Percentiles rank a stretch among this genome's conserved stretches.
These are phyloP conservation scores for Lentinula sp. DNA, from an alignment of 768 basidiomycete species.

Conservation along the genomic window DNA sequence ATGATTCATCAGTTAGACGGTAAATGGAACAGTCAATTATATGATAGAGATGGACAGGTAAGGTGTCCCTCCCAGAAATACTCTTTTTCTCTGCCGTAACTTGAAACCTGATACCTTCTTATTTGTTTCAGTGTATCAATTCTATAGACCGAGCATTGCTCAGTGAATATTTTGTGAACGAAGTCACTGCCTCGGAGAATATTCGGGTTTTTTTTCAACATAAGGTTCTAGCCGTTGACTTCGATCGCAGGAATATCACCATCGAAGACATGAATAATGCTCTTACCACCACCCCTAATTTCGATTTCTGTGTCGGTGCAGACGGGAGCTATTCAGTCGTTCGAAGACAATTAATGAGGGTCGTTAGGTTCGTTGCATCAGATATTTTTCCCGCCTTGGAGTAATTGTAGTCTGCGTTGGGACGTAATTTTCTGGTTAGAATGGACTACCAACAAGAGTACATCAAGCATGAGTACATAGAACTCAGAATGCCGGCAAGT, in stretches of 20 bases:
- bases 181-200: constrained; percentile 56
- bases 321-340: constrained; percentile 94
- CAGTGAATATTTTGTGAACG: constrained; percentile 79
- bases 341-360: constrained; percentile 91
- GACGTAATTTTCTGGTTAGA: constrained; percentile 33
- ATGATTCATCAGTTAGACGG: constrained; percentile 86
- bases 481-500: constrained; percentile 91
- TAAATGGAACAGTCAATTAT: constrained; percentile 73
- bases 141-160: constrained; percentile 87
- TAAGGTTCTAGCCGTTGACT: constrained; percentile 74
- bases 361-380: constrained; percentile 63
- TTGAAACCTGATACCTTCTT: constrained; percentile 15
- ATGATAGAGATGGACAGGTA: constrained; percentile 87
- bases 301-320: constrained; percentile 84
- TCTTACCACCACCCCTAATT: constrained; percentile 40
- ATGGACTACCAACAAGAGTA: constrained; percentile 96
- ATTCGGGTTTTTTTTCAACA: constrained; percentile 74
- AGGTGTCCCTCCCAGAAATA: constrained; percentile 19
- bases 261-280: constrained; percentile 41
- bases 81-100: constrained; percentile 2
- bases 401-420: neutral
- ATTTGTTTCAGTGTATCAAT: constrained; percentile 77
- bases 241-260: constrained; percentile 53
- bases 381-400: constrained; percentile 16
- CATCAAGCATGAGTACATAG: constrained; percentile 93